Evolutionary conservation across 2,329 filamentous ascomycete species (phyloP), one percentile per base, ranked within the genome.

Genomic region (Clarireedia paspali): DNA sequence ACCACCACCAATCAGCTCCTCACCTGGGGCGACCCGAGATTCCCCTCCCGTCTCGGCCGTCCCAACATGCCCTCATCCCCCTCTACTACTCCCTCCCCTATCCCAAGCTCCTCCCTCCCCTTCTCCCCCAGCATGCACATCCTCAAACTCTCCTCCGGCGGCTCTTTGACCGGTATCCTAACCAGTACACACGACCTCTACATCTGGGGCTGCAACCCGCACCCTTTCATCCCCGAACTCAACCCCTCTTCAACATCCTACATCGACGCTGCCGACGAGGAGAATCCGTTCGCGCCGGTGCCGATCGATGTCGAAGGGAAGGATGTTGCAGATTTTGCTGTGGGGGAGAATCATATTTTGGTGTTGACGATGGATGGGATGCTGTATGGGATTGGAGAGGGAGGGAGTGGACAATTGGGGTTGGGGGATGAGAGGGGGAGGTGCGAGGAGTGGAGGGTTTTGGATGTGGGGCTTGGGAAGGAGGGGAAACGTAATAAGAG

Each of bases 261-360:
- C 12, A 15, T 27, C n/a, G 20, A 17, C 4, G 12, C 15, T 3
- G 7, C 15, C 4, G 7, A 17, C 64, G 26, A 53, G 27, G 40
- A 59, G 2, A 30, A 30, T 10, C 27, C 27, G 2, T 30, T 30
- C 30, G n/a, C 26, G 9, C 64, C 66, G 12, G 58, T 49, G 10
- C 63, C 67, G 7, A 47, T 68, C 14, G 67, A 68, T 36, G 73
- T 75, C 5, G 71, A 69, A 5, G 73, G 73, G 4, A 70, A 73
- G 23, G 80, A 87, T 57, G 71, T 87, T 2, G 59, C 72, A 5
- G 82, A 85, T 59, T 71, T 84, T 40, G 79, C 75, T 1, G 64
- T 87, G 5, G 84, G 84, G 0, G 76, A 79, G 38, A 73, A 74
- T 6, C 83, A 87, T 66, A 73, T 81, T n/a, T 70, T 85, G 7